Evolutionary conservation across 148 eudicot genomes (phyloP).

Genomic region (Fagopyrum homotropicum): DNA sequence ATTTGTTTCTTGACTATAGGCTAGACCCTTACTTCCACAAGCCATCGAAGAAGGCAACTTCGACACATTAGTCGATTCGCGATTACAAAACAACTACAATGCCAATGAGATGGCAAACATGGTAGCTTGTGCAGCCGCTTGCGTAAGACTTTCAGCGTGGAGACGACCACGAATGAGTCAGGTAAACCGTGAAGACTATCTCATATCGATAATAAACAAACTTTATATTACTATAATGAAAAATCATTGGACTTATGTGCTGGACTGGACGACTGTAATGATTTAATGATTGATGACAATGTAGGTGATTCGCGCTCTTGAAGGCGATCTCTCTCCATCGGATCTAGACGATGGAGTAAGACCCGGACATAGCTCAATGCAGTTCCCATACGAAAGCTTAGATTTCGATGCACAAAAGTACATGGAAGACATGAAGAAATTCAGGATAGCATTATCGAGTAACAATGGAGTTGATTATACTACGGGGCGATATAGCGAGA

Average conservation of each 20-base stretch:
- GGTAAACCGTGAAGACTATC: conserved; percentile 17
- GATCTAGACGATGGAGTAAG: conserved; percentile 36
- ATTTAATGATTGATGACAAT: conserved; percentile 8
- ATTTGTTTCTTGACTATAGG: conserved; percentile 21
- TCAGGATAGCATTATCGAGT: conserved; percentile 23
- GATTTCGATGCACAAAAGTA: conserved; percentile 28
- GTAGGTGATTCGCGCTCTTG: conserved; percentile 42
- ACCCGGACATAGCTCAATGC: conserved; percentile 33
- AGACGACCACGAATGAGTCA: conserved; percentile 56
- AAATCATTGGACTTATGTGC: neutral
- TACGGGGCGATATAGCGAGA: conserved; percentile 21
- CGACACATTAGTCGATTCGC: conserved; percentile 32
- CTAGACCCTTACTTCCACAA: conserved; percentile 39
- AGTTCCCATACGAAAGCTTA: conserved; percentile 30
- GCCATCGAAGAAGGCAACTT: conserved; percentile 36
- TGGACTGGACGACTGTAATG: neutral
- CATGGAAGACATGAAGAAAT: conserved; percentile 25
- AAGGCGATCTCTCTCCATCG: conserved; percentile 30
- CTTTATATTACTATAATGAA: no score
- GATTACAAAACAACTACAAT: conserved; percentile 28
- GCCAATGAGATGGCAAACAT: conserved; percentile 39
- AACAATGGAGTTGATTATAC: neutral
- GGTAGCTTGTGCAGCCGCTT: conserved; percentile 60
- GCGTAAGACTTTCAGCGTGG: conserved; percentile 45
- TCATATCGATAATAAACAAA: neutral